These are phyloP conservation scores for Pichia gijzeniarum DNA, from an alignment of 805 yeast genomes.

Conservation along the genomic window DNA sequence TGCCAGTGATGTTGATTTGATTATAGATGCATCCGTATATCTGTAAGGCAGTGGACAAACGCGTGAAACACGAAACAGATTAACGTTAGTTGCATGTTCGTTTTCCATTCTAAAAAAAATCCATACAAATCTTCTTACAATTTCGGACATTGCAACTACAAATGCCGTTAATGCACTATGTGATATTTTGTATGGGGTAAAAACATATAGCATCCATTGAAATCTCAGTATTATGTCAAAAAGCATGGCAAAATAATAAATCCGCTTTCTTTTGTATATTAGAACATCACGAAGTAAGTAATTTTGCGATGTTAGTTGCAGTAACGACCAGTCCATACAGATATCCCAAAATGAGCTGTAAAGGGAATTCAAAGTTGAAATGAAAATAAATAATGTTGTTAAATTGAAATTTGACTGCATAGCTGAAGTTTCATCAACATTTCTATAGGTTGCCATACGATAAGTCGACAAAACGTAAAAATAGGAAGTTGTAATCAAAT, in stretches of 20 bases:
- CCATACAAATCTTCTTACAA: constrained; percentile 83
- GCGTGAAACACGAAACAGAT: constrained; percentile 76
- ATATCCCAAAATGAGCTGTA: constrained; percentile 81
- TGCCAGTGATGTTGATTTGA: background rate
- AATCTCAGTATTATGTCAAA: constrained; percentile 70
- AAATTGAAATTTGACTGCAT: constrained; percentile 24
- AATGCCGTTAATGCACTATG: constrained; percentile 86
- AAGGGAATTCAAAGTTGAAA: constrained; percentile 68
- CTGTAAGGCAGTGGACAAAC: constrained; percentile 85
- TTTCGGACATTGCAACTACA: constrained; percentile 73
- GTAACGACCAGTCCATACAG: constrained; percentile 91
- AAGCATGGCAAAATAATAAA: constrained; percentile 71
- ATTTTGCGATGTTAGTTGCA: constrained; percentile 58
- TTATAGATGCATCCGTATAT: constrained; percentile 16
- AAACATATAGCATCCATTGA: constrained; percentile 87
- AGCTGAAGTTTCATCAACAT: background rate
- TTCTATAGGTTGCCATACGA: constrained; percentile 46
- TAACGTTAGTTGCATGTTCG: constrained; percentile 89
- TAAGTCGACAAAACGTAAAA: constrained; percentile 69
- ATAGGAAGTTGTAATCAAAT: constrained; percentile 57
- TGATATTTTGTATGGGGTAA: constrained; percentile 65
- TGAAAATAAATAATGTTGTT: constrained; percentile 57
- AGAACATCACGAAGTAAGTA: constrained; percentile 63
- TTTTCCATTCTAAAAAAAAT: constrained; percentile 88
- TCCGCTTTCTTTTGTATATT: constrained; percentile 50